Evolutionary conservation across 140 eudicot genomes (phyloP).

Genomic region (Erigeron philadelphicus): DNA sequence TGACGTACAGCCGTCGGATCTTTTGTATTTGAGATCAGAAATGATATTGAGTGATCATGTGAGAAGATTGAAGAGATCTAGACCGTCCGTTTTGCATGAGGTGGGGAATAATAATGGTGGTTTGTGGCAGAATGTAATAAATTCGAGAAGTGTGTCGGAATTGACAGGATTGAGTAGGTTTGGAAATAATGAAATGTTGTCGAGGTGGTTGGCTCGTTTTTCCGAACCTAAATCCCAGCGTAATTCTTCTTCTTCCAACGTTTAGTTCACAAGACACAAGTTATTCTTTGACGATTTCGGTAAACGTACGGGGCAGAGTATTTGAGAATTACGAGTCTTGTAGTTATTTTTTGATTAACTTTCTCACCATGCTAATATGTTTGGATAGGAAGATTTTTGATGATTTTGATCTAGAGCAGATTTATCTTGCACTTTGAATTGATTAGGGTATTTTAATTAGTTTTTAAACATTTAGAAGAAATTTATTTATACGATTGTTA

Average conservation of each 20-base stretch:
- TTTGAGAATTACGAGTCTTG: too few species aligned
- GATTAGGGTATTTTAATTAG: too few species aligned
- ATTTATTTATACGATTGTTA: too few species aligned
- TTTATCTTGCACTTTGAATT: too few species aligned
- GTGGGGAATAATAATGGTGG: conserved; percentile 33
- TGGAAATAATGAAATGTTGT: conserved; percentile 37
- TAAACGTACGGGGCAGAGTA: too few species aligned
- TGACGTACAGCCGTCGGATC: conserved; percentile 71
- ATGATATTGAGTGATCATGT: conserved; percentile 45
- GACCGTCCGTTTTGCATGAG: conserved; percentile 40
- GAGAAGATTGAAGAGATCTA: conserved; percentile 28
- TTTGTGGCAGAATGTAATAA: conserved; percentile 48
- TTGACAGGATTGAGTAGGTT: conserved; percentile 77
- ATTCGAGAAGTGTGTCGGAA: conserved; percentile 92
- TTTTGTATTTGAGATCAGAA: conserved; percentile 55
- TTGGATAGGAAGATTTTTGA: too few species aligned
- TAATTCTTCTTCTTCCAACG: conserved; percentile 32
- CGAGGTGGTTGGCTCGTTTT: conserved; percentile 77
- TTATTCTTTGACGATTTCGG: too few species aligned
- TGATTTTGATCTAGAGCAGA: too few species aligned
- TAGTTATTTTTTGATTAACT: too few species aligned
- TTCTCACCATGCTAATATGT: too few species aligned
- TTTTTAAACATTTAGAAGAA: too few species aligned
- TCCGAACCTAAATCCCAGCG: conserved; percentile 41
- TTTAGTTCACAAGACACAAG: conserved; percentile 16